These are phyloP conservation scores for Phytophthora capsici DNA, from an alignment of 352 stramenopile genomes.

Conservation along the genomic window DNA sequence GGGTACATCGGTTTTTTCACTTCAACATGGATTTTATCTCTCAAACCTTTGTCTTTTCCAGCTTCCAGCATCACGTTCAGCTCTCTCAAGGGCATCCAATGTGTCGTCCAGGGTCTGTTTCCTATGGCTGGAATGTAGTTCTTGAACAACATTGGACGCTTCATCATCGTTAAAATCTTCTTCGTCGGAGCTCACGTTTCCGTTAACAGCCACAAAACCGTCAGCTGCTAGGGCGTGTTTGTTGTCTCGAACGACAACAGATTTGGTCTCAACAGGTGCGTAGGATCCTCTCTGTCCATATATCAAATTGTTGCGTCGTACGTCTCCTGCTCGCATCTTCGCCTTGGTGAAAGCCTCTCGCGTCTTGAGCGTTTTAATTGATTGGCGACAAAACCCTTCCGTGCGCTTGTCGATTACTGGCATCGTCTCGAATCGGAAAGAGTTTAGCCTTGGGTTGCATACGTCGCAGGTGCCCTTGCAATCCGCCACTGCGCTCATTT, in stretches of 20 bases:
- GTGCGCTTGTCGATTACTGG: conserved; percentile 29
- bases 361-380: conserved; percentile 20
- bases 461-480: conserved; percentile 63
- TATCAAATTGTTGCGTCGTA: conserved; percentile 50
- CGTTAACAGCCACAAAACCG: conserved; percentile 68
- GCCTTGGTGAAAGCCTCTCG: conserved; percentile 25
- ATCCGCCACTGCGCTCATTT: conserved; percentile 50
- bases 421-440: conserved; percentile 57
- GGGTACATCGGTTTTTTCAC: conserved; percentile 1
- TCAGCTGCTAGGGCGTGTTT: conserved; percentile 43
- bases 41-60: conserved; percentile 18
- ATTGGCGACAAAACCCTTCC: conserved; percentile 34
- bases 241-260: conserved; percentile 45
- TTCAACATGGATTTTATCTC: conserved; percentile 6
- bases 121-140: conserved; percentile 5
- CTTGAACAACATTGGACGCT: conserved; percentile 6
- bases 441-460: conserved; percentile 59
- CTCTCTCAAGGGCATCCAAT: conserved; percentile 49
- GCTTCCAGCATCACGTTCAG: conserved; percentile 30
- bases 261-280: conserved; percentile 52
- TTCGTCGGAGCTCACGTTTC: conserved; percentile 42
- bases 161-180: conserved; percentile 31
- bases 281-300: conserved; percentile 55
- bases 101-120: conserved; percentile 40
- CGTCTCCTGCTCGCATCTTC: conserved; percentile 44